phyloP scores from a whole-genome alignment of 116 monocot species.

The Posidonia oceanica region DNA sequence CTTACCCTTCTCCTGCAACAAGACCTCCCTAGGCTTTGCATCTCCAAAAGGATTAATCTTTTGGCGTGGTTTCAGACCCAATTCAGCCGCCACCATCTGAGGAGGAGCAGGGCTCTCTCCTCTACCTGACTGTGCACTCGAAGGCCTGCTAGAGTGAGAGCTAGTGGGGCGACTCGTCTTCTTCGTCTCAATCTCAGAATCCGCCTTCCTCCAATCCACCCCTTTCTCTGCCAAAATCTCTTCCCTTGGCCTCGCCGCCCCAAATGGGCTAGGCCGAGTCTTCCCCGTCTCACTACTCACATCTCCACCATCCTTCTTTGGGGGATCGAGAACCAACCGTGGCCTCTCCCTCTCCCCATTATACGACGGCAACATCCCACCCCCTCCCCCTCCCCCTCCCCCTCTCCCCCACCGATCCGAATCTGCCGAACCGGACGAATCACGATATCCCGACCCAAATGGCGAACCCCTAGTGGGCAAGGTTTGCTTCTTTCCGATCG shows the following conservation, averaged over 20 bases:
- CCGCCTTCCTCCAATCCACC: constrained; percentile 77
- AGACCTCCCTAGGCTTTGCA: constrained; percentile 85
- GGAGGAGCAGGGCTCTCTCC: constrained; percentile 32
- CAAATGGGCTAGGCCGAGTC: constrained; percentile 64
- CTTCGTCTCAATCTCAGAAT: constrained; percentile 58
- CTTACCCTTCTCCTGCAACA: constrained; percentile 70
- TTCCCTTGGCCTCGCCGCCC: constrained; percentile 78
- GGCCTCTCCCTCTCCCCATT: constrained; percentile 60
- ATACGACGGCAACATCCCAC: not conserved
- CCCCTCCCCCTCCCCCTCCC: constrained; percentile 16
- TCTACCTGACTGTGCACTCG: constrained; percentile 63
- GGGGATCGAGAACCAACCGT: constrained; percentile 59
- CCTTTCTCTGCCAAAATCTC: constrained; percentile 82
- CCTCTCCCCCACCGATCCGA: constrained; percentile 63
- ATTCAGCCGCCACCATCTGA: constrained; percentile 13
- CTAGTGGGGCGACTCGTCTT: constrained; percentile 66
- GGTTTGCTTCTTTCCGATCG: constrained; percentile 35
- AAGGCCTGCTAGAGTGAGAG: constrained; percentile 71
- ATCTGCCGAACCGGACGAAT: constrained; percentile 23
- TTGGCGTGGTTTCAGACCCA: constrained; percentile 18
- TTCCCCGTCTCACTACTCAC: constrained; percentile 11
- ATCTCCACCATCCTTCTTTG: constrained; percentile 26
- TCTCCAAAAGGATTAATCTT: constrained; percentile 96
- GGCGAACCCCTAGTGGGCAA: constrained; percentile 13
- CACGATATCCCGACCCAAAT: constrained; percentile 44